Conservation (phyloP, 495 filamentous ascomycete genomes). For the Letharia columbiana region DNA sequence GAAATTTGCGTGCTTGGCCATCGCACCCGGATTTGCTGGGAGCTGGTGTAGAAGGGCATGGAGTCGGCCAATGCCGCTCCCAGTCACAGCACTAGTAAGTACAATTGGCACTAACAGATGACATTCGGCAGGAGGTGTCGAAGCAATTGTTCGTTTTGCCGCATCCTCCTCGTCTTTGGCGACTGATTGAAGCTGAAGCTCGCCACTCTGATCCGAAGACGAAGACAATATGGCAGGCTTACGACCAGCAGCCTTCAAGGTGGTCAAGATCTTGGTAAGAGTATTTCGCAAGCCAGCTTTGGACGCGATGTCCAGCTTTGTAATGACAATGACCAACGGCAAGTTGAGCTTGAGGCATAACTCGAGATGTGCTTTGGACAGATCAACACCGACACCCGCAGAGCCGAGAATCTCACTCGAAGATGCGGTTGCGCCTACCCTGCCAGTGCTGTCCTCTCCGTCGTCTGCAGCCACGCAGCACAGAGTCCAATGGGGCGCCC, state of each 20-base stretch:
- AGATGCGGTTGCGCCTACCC: slow-evolving; percentile 27
- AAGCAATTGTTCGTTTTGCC: slow-evolving; percentile 41
- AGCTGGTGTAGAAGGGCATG: slow-evolving; percentile 75
- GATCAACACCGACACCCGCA: slow-evolving; percentile 51
- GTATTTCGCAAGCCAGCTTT: slow-evolving; percentile 57
- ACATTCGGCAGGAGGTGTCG: slow-evolving; percentile 37
- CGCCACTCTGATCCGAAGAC: slow-evolving; percentile 22
- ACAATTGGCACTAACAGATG: slow-evolving; percentile 67
- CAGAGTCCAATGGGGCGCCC: slow-evolving; percentile 89
- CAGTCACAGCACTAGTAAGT: slow-evolving; percentile 79
- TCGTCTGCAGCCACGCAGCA: slow-evolving; percentile 82
- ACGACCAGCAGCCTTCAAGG: slow-evolving; percentile 64
- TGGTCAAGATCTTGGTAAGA: slow-evolving; percentile 64
- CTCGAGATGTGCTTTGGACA: slow-evolving; percentile 73
- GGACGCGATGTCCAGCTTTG: slow-evolving; percentile 82
- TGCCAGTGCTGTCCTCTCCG: slow-evolving; percentile 40
- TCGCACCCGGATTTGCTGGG: slow-evolving; percentile 34
- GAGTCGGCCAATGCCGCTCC: slow-evolving; percentile 67
- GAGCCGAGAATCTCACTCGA: slow-evolving; percentile 43
- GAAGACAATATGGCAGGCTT: slow-evolving; percentile 61
- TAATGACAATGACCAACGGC: slow-evolving; percentile 72
- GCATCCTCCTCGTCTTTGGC: slow-evolving; percentile 41
- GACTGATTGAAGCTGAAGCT: slow-evolving; percentile 34
- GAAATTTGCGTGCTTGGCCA: background rate
- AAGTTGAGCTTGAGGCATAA: slow-evolving; percentile 72